Base-by-base conservation (phyloP, 2,329 filamentous ascomycete genomes). In the Colletotrichum australisinense region DNA sequence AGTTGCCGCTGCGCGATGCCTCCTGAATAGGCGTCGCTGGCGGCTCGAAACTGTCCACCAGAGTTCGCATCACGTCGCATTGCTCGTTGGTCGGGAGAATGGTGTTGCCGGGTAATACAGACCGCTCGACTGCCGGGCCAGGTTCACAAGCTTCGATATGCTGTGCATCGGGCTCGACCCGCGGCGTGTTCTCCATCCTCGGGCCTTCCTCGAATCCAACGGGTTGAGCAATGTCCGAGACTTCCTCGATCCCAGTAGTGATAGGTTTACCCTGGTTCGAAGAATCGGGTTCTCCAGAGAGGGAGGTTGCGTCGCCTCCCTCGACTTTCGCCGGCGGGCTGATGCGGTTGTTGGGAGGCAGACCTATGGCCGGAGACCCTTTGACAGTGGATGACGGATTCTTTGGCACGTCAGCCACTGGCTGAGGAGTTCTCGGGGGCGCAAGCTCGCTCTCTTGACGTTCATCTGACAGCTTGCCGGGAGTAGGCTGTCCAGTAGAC, bases 401-500 rank as follows among this genome's bases (percentile, higher is more conserved):
- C 53, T 77, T 74, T 22, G 71, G 60, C 35, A 75, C 72, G 52
- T 76, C 73, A 30, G 67, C 71, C 30, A 71, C 64, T 38, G 30
- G 19, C 35, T 66, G 56, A 24, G 72, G 49, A 68, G 64, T 60
- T 56, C 60, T 63, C 66, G 64, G 63, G 58, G 67, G n/a, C 28
- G 62, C 55, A 19, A 49, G 60, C 35, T 60, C 32, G 28, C 46
- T 30, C 28, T 49, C 56, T 62, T 58, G 28, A 35, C 64, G 12
- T 6, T 64, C 52, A 35, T 53, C 49, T 11, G 57, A 35, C 56
- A 67, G 58, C 35, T 66, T 63, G 28, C 57, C 68, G 58, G 67
- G 32, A 68, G 71, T n/a, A 65, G 49, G 75, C 67, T 78, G 79
- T 26, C 77, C 79, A 55, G 80, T 80, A 3, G 73, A 74, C 63